Evolutionary conservation across 352 stramenopile genomes (phyloP).

Genomic region (Pythium insidiosum): DNA sequence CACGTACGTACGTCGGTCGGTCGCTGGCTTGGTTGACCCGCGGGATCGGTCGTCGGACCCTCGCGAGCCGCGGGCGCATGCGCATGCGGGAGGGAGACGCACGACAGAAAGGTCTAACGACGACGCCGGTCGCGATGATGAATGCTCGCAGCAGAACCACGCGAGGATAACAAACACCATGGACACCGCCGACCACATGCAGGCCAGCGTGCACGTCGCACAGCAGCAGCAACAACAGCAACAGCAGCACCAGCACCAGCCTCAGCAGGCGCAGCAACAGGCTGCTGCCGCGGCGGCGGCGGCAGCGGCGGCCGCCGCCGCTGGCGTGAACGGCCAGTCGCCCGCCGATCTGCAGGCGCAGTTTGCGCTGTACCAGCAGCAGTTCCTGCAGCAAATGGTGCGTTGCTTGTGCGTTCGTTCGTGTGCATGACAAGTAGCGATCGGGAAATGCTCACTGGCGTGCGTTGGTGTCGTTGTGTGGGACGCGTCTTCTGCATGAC

Average conservation of each 20-base stretch:
- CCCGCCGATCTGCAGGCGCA: conserved; percentile 27
- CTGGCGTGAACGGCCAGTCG: too few relatives aligned
- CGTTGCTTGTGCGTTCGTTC: conserved; percentile 7
- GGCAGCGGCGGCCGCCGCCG: not conserved
- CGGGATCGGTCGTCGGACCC: too few relatives aligned
- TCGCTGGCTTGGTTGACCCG: too few relatives aligned
- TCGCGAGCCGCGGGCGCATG: too few relatives aligned
- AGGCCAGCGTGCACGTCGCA: conserved; percentile 11
- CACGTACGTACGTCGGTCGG: not conserved
- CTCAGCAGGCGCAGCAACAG: not conserved
- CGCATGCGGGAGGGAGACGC: too few relatives aligned
- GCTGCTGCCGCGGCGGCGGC: not conserved
- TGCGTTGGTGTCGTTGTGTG: too few relatives aligned
- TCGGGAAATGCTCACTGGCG: too few relatives aligned
- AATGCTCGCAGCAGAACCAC: not conserved
- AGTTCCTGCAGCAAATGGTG: conserved; percentile 79
- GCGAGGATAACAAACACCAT: conserved; percentile 2
- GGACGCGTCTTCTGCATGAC: conserved; percentile 5
- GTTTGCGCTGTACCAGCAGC: conserved; percentile 66
- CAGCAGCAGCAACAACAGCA: conserved; percentile 8
- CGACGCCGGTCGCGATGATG: not conserved
- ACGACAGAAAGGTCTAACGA: not conserved
- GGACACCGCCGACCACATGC: conserved; percentile 17
- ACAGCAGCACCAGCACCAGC: conserved; percentile 4
- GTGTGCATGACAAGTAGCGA: conserved; percentile 2